Percentiles rank a stretch among this genome's conserved stretches.
These are phyloP conservation scores for Aspergillus sparsus DNA, from an alignment of 495 filamentous ascomycete genomes.

Conservation along the genomic window DNA sequence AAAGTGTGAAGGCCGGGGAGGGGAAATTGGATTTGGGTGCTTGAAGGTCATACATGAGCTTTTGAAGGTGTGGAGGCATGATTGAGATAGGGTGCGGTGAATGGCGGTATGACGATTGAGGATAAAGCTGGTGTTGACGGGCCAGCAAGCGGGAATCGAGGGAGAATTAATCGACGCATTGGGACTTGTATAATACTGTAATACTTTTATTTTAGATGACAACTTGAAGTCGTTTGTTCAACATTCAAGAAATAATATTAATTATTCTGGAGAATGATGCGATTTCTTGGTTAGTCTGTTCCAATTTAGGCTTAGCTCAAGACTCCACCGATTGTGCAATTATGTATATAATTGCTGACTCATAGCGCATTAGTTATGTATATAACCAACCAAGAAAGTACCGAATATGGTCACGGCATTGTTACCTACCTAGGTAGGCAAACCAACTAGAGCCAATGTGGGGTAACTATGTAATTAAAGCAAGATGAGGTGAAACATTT, in stretches of 20 bases:
- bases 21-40: too few species aligned
- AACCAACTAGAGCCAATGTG: not conserved
- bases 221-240: not conserved
- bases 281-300: not conserved
- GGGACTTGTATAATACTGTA: too few species aligned
- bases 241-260: not conserved
- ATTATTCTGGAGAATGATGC: slow-evolving; percentile 7
- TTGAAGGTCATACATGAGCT: too few species aligned
- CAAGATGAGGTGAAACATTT: not conserved
- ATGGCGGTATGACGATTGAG: too few species aligned
- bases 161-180: too few species aligned
- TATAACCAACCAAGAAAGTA: not conserved
- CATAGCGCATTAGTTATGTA: not conserved
- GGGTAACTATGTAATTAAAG: not conserved
- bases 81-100: too few species aligned
- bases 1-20: too few species aligned
- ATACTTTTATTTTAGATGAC: too few species aligned
- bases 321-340: not conserved
- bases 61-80: too few species aligned
- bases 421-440: not conserved
- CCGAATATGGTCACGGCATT: not conserved
- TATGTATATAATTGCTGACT: not conserved
- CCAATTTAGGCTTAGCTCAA: not conserved
- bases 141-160: too few species aligned
- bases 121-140: too few species aligned